phyloP scores from a whole-genome alignment of 352 stramenopile species.

The Nothophytophthora sp. region DNA sequence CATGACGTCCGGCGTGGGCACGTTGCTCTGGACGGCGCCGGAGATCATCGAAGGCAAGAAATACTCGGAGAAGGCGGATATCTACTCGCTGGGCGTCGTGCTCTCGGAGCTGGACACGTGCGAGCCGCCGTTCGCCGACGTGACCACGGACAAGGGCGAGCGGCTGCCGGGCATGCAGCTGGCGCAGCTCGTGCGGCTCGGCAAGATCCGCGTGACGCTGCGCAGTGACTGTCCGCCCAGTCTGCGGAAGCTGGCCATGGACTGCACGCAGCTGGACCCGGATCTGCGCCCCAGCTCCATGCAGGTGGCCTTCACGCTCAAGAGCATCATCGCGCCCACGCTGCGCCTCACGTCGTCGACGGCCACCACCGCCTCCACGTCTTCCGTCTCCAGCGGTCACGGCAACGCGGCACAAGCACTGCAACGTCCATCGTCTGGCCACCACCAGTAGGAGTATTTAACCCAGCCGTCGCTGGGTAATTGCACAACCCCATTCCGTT shows the following conservation, averaged over 20 bases:
- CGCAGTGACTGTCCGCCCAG: conserved; percentile 59
- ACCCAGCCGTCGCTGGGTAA: no score
- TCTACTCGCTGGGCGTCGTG: conserved; percentile 88
- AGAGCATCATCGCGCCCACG: conserved; percentile 66
- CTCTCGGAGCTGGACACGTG: conserved; percentile 81
- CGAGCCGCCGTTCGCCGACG: conserved; percentile 51
- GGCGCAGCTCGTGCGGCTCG: conserved; percentile 57
- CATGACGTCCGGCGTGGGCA: conserved; percentile 80
- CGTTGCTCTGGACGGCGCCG: conserved; percentile 82
- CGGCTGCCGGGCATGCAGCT: conserved; percentile 72
- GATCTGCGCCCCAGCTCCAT: conserved; percentile 63
- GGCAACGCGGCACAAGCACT: background rate
- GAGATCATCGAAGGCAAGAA: conserved; percentile 89
- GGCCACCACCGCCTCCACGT: conserved; percentile 20
- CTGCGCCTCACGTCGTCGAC: conserved; percentile 33
- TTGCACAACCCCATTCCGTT: no score
- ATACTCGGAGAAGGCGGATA: conserved; percentile 87
- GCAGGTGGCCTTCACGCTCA: conserved; percentile 74
- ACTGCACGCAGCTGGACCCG: conserved; percentile 69
- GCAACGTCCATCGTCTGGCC: background rate
- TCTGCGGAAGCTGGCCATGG: conserved; percentile 49
- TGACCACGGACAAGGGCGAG: conserved; percentile 48
- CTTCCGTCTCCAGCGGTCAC: conserved; percentile 6
- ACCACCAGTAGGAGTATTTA: no score
- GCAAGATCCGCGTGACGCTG: conserved; percentile 52